Conservation (phyloP, 1,139 yeast species). For the Magnusiomyces magnusii region DNA sequence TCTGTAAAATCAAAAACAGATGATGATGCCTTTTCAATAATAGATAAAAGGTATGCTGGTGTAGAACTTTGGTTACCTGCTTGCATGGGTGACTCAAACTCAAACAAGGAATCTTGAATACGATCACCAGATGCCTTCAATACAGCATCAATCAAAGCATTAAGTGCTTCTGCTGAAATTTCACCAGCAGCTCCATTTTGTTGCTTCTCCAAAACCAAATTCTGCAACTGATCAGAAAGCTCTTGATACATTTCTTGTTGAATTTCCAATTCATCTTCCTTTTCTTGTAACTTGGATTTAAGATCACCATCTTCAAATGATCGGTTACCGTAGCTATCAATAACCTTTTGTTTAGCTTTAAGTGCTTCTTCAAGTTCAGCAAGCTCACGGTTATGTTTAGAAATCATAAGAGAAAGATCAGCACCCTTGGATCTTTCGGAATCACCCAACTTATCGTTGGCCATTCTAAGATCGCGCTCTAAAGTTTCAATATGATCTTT, state of each 20-base stretch:
- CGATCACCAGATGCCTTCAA: constrained; percentile 62
- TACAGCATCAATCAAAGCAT: constrained; percentile 62
- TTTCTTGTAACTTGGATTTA: constrained; percentile 49
- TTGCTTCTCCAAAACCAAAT: constrained; percentile 40
- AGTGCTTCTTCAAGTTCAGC: constrained; percentile 35
- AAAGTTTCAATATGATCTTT: constrained; percentile 61
- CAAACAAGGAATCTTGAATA: constrained; percentile 66
- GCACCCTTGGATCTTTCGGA: constrained; percentile 61
- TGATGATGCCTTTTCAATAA: constrained; percentile 64
- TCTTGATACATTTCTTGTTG: constrained; percentile 52
- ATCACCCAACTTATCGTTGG: constrained; percentile 53
- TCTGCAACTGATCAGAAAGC: constrained; percentile 65
- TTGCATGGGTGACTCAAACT: constrained; percentile 70
- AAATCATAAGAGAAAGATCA: constrained; percentile 53
- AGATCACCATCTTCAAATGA: constrained; percentile 33
- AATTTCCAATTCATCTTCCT: constrained; percentile 73
- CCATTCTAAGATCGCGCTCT: constrained; percentile 57
- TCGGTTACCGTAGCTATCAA: constrained; percentile 26
- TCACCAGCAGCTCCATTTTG: constrained; percentile 45
- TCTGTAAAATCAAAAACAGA: constrained; percentile 76
- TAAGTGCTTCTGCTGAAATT: constrained; percentile 50
- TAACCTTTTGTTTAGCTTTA: constrained; percentile 33
- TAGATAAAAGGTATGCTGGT: constrained; percentile 61
- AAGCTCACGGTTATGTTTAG: constrained; percentile 50
- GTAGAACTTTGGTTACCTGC: constrained; percentile 77